phyloP scores from a whole-genome alignment of 179 eudicot genomes.

The Carnegiea gigantea region DNA sequence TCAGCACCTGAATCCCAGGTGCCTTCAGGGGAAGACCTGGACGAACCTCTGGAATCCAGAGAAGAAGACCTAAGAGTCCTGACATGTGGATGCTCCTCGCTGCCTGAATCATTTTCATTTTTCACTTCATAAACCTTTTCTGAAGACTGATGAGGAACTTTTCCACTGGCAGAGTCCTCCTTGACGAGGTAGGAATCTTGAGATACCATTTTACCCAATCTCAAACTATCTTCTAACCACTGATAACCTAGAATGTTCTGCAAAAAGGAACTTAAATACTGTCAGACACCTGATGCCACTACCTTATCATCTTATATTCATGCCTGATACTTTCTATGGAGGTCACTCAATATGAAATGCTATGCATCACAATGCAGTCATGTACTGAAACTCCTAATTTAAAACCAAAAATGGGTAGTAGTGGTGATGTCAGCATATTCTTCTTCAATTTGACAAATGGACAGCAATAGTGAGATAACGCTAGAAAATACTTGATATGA shows the following conservation, averaged over 20 bases:
- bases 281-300: not conserved
- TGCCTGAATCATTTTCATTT: constrained; percentile 26
- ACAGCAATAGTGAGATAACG: too few relatives aligned
- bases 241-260: constrained; percentile 71
- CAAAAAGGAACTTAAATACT: constrained; percentile 13
- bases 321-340: not conserved
- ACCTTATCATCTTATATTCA: not conserved
- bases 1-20: constrained; percentile 32
- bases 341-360: too few relatives aligned
- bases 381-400: too few relatives aligned
- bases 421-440: too few relatives aligned
- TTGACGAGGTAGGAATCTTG: constrained; percentile 54
- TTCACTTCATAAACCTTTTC: constrained; percentile 24
- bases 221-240: constrained; percentile 91
- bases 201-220: constrained; percentile 55
- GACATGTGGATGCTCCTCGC: constrained; percentile 22
- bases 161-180: constrained; percentile 35
- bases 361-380: too few relatives aligned
- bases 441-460: too few relatives aligned
- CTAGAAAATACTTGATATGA: too few relatives aligned
- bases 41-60: not conserved
- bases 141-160: constrained; percentile 16
- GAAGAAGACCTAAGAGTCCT: not conserved
- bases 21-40: constrained; percentile 33
- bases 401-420: too few relatives aligned